Conservation (phyloP, 2,329 filamentous ascomycete genomes). For the Fusarium gaditjirri region DNA sequence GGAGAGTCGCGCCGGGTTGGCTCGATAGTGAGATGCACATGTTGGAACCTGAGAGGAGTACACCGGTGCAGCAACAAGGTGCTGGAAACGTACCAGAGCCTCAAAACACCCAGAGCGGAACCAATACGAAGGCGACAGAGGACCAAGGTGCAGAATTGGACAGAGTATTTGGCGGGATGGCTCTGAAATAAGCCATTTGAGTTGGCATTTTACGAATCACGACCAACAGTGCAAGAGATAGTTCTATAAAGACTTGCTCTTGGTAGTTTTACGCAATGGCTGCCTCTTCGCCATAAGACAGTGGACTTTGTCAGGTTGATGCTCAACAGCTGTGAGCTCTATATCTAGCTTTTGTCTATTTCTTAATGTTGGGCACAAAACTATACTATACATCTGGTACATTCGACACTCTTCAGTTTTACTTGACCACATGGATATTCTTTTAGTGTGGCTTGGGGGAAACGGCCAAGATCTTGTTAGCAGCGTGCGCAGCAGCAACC, state of each 20-base stretch:
- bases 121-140: conserved; percentile 48
- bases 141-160: conserved; percentile 68
- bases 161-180: conserved; percentile 65
- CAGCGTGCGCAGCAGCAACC: conserved; percentile 43
- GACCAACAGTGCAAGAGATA: conserved; percentile 15
- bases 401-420: neutral
- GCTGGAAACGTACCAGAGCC: conserved; percentile 27
- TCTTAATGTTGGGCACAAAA: neutral
- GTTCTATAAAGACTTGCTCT: neutral
- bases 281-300: neutral
- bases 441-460: neutral
- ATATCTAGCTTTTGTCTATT: neutral
- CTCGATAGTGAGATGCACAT: conserved; percentile 78
- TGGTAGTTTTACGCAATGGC: neutral
- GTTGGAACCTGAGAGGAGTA: conserved; percentile 71
- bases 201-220: conserved; percentile 18
- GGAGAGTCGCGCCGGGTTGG: conserved; percentile 82
- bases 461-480: conserved; percentile 32
- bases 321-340: neutral
- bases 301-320: neutral
- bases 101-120: conserved; percentile 22
- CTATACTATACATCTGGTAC: neutral
- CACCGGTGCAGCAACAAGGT: conserved; percentile 46
- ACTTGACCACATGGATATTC: neutral
- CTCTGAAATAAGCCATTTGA: conserved; percentile 42